phyloP scores from a whole-genome alignment of 306 rosid genomes.

The Castanea mollissima region DNA sequence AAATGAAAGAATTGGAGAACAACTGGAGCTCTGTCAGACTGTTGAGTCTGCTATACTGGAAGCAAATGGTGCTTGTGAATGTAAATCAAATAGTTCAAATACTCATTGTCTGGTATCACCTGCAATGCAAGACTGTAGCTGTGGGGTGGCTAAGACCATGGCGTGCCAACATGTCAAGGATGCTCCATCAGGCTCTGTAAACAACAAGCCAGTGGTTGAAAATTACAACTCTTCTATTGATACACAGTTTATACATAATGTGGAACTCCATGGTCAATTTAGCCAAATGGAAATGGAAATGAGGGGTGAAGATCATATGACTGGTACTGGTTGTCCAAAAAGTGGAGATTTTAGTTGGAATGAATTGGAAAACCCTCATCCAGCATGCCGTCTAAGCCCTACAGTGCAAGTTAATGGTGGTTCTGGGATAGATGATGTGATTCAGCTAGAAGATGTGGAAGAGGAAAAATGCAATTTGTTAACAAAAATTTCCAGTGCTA shows the following conservation, averaged over 20 bases:
- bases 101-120: conserved; percentile 10
- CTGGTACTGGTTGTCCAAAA: conserved; percentile 7
- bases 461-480: conserved; percentile 2
- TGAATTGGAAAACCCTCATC: conserved; percentile 9
- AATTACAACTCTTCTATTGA: conserved; percentile 6
- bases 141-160: conserved; percentile 9
- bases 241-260: conserved; percentile 13
- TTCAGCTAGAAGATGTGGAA: background rate
- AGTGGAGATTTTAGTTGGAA: background rate
- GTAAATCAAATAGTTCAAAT: conserved; percentile 14
- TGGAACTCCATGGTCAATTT: conserved; percentile 5
- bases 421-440: background rate
- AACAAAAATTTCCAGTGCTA: conserved; percentile 3
- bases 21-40: background rate
- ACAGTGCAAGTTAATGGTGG: conserved; percentile 14
- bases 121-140: conserved; percentile 14
- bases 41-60: conserved; percentile 1
- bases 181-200: background rate
- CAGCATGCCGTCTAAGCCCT: background rate
- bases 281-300: conserved; percentile 22
- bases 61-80: conserved; percentile 12
- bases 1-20: conserved; percentile 23
- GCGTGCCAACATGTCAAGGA: conserved; percentile 3
- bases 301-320: conserved; percentile 20
- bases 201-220: conserved; percentile 4